Evolutionary conservation across 2,329 filamentous ascomycete species (phyloP), one percentile per base, ranked within the genome.

Genomic region (Leptographium flavum): DNA sequence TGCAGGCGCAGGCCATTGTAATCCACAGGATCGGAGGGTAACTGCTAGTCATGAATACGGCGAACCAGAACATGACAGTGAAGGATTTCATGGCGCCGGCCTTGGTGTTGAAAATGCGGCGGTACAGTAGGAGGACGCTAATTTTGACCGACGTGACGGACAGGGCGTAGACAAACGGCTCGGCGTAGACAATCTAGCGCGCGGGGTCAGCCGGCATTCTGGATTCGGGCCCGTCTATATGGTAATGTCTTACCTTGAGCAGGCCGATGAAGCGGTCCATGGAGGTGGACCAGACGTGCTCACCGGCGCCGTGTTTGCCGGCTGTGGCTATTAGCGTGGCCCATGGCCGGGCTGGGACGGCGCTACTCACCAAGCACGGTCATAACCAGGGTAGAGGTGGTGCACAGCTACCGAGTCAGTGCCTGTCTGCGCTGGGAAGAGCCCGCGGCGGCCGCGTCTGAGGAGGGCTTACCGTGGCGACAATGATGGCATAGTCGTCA

Each of bases 131-230:
- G 5, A 45, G 43, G 8, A 45, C 36, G 21, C 36, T 39, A 28
- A 45, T 5, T 17, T 45, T 45, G 27, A 15, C 21, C 5, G 43
- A 33, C 1, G 43, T 39, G 21, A 39, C 36, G 8, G 43, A 28
- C 15, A 28, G 5, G 27, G 43, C 43, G 27, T 45, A 45, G 19
- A 45, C 28, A 27, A 22, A 44, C 1, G 42, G 42, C 19, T 44
- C 42, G 4, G 42, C 35, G 25, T 44, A 44, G 7, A 44, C 42
- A 15, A 44, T 25, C 42, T 43, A n/a, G n/a, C n/a, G n/a, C n/a
- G n/a, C n/a, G n/a, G n/a, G 15, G 5, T 3, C 17, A 22, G n/a
- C n/a, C 22, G 22, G 38, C 21, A n/a, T 8, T 28, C n/a, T n/a
- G n/a, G n/a, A n/a, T n/a, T n/a, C n/a, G n/a, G n/a, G n/a, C 23